Evolutionary conservation across 2,329 filamentous ascomycete species (phyloP).

Genomic region (Diaporthe citriasiana): DNA sequence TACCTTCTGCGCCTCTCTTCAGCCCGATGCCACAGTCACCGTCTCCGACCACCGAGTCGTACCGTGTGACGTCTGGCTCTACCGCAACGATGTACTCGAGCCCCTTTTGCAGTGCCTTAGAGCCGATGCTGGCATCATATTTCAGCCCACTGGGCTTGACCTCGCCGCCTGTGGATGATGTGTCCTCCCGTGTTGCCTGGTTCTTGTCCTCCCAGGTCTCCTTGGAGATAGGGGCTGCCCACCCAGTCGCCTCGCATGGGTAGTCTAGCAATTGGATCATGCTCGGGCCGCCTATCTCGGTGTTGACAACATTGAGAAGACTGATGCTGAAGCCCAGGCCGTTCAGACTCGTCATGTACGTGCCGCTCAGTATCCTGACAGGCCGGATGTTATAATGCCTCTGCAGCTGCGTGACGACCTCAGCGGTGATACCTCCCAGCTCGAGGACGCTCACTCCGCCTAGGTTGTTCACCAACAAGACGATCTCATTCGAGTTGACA

Average conservation of each 20-base stretch:
- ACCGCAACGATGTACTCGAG: constrained; percentile 74
- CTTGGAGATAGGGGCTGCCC: constrained; percentile 74
- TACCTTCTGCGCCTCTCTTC: constrained; percentile 86
- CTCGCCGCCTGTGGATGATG: constrained; percentile 49
- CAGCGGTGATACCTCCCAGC: constrained; percentile 78
- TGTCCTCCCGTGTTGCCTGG: constrained; percentile 60
- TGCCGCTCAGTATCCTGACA: constrained; percentile 75
- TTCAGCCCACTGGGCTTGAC: constrained; percentile 62
- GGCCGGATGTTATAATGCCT: constrained; percentile 71
- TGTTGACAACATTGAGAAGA: constrained; percentile 74
- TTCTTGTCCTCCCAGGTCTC: constrained; percentile 74
- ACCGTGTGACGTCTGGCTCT: constrained; percentile 80
- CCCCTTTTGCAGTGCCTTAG: constrained; percentile 67
- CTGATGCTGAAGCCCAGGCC: constrained; percentile 82
- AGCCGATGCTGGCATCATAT: constrained; percentile 66
- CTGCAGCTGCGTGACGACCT: constrained; percentile 75
- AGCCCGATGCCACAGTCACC: constrained; percentile 91
- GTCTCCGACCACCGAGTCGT: constrained; percentile 88
- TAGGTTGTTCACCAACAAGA: constrained; percentile 82
- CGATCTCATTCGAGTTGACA: constrained; percentile 73
- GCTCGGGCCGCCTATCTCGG: constrained; percentile 70
- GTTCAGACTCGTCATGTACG: constrained; percentile 85
- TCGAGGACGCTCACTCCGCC: constrained; percentile 81
- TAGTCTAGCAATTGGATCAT: constrained; percentile 80
- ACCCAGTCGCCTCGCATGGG: constrained; percentile 78